phyloP scores from a whole-genome alignment of 2,329 filamentous ascomycete species.

The Penicillium corylophilum region DNA sequence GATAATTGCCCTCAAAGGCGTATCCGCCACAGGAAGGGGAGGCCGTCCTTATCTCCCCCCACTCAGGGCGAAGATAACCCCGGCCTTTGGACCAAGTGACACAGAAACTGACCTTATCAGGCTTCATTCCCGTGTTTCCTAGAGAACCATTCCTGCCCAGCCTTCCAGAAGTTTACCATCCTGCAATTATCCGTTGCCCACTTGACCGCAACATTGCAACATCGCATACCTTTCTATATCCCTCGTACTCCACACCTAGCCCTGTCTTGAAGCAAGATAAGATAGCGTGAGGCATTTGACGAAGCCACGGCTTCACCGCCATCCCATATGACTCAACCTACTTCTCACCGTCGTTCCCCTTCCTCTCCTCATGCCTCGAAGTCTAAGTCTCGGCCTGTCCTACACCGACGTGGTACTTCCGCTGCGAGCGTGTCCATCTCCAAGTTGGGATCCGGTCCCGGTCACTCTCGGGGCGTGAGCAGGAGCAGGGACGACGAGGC shows the following conservation, averaged over 20 bases:
- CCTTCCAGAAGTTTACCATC: background rate
- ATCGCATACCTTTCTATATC: conserved; percentile 25
- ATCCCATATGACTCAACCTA: conserved; percentile 37
- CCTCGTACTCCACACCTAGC: conserved; percentile 31
- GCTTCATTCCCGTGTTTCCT: conserved; percentile 11
- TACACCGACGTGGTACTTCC: conserved; percentile 37
- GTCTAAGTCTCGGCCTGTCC: conserved; percentile 30
- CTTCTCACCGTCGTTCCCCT: conserved; percentile 34
- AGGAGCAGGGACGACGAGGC: conserved; percentile 26
- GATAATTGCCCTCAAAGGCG: too few species aligned
- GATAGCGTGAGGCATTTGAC: conserved; percentile 25
- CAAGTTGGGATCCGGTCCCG: conserved; percentile 34
- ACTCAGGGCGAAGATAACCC: conserved; percentile 24
- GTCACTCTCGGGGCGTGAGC: conserved; percentile 18
- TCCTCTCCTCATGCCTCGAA: conserved; percentile 35
- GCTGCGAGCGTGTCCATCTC: conserved; percentile 31
- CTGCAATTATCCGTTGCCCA: conserved; percentile 2
- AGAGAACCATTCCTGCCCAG: conserved; percentile 19
- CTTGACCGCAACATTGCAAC: conserved; percentile 10
- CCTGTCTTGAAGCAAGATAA: conserved; percentile 14
- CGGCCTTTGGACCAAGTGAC: conserved; percentile 1
- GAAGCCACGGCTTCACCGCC: conserved; percentile 35
- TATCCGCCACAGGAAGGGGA: background rate
- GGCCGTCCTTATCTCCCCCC: conserved; percentile 28
- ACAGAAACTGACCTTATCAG: conserved; percentile 20